phyloP scores from a whole-genome alignment of 371 early-diverging fungal genomes.

The Dichotomocladium elegans region DNA sequence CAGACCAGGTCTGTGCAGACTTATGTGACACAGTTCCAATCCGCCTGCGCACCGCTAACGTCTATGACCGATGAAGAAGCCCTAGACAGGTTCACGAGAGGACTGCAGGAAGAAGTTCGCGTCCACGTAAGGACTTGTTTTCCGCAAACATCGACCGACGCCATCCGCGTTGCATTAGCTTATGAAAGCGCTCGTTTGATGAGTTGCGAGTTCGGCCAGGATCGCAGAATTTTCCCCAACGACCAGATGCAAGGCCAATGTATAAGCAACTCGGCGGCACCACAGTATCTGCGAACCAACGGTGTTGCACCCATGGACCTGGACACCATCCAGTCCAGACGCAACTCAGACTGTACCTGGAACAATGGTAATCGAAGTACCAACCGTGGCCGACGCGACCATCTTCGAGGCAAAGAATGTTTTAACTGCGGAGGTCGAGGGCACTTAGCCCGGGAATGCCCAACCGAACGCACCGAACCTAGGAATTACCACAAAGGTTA shows the following conservation, averaged over 20 bases:
- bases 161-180: neutral
- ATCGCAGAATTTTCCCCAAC: neutral
- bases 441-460: neutral
- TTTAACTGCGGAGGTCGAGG: neutral
- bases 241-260: neutral
- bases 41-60: too few relatives aligned
- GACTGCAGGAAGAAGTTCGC: neutral
- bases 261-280: neutral
- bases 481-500: neutral
- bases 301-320: slow-evolving; percentile 3
- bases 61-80: slow-evolving; percentile 8
- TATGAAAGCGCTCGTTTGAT: neutral
- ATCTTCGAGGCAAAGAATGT: neutral
- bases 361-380: too few relatives aligned
- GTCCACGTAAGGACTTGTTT: neutral
- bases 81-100: neutral
- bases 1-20: neutral
- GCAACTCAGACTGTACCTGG: neutral
- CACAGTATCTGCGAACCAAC: too few relatives aligned
- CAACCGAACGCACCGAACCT: neutral
- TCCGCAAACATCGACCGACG: neutral
- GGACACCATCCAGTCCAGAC: neutral
- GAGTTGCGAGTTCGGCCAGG: too few relatives aligned
- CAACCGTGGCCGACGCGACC: too few relatives aligned
- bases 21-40: too few relatives aligned